Base-by-base conservation (phyloP, 2,329 filamentous ascomycete genomes). In the Plenodomus biglobosus region DNA sequence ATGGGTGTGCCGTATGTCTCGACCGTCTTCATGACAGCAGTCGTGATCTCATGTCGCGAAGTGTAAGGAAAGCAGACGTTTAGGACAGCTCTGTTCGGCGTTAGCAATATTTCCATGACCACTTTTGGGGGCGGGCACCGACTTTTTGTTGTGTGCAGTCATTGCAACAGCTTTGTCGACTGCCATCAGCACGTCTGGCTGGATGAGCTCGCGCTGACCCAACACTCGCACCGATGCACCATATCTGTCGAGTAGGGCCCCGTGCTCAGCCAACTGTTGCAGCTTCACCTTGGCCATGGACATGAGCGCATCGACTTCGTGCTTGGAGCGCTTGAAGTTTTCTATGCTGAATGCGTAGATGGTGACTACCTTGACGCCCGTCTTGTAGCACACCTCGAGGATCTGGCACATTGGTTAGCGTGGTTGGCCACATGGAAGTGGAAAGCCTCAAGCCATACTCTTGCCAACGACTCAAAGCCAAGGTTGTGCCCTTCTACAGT, bases 61-160 rank as follows among this genome's bases (percentile, higher is more conserved):
- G 94, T 97, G 68, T 99, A 99, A 0, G 94, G 94, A 65, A 97
- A 97, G 77, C 94, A 99, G 55, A 99, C 91, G 69, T 99, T 99
- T 42, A 99, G 78, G 22, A 87, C 80, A 36, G 85, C 83, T 50
- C 78, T 81, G 54, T 20, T 6, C 2, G 7, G 8, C 17, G 44
- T 57, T 44, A 64, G 56, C 40, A 8, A 6, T 20, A 8, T 19
- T 11, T 2, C 17, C 7, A 17, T 3, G 6, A 34, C n/a, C 30
- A 17, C 8, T 21, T 7, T 16, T 6, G 16, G n/a, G 24, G 8
- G n/a, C 3, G 5, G 22, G 22, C 22, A 24, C 77, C 53, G 68
- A 90, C 87, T 87, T 85, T 54, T 86, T 87, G 71, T 99, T 97
- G 64, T 89, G 80, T 68, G 86, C 89, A 18, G 94, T 99, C 78